Conservation (phyloP, 2,329 filamentous ascomycete species). For the Botrytis elliptica region DNA sequence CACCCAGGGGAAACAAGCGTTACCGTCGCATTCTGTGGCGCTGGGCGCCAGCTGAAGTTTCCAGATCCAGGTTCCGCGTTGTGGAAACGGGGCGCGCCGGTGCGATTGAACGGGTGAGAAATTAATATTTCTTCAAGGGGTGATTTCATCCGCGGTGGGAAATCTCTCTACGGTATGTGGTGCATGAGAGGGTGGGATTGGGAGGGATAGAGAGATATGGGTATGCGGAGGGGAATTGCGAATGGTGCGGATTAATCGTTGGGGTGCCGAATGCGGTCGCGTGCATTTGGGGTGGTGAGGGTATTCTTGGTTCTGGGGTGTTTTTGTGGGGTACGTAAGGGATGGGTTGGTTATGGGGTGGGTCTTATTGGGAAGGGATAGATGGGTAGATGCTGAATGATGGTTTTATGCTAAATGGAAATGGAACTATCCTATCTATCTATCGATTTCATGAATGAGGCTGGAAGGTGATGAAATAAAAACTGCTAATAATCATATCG, state of each 20-base stretch:
- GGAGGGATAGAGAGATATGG: neutral
- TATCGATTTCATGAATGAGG: neutral
- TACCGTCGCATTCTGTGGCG: neutral
- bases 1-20: neutral
- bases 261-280: neutral
- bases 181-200: neutral
- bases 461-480: neutral
- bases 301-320: neutral
- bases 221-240: neutral
- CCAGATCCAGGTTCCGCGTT: slow-evolving; percentile 3
- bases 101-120: neutral
- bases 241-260: slow-evolving; percentile 1
- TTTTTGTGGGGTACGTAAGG: neutral
- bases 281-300: neutral
- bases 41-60: neutral
- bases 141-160: neutral
- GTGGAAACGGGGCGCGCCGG: neutral
- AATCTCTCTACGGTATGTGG: neutral
- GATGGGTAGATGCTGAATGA: neutral
- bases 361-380: neutral
- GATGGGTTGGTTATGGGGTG: no score
- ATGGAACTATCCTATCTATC: neutral
- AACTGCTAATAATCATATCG: neutral
- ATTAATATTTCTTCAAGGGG: neutral
- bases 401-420: neutral